Evolutionary conservation across 1,284 basidiomycete species (phyloP).

Genomic region (Malassezia equina): DNA sequence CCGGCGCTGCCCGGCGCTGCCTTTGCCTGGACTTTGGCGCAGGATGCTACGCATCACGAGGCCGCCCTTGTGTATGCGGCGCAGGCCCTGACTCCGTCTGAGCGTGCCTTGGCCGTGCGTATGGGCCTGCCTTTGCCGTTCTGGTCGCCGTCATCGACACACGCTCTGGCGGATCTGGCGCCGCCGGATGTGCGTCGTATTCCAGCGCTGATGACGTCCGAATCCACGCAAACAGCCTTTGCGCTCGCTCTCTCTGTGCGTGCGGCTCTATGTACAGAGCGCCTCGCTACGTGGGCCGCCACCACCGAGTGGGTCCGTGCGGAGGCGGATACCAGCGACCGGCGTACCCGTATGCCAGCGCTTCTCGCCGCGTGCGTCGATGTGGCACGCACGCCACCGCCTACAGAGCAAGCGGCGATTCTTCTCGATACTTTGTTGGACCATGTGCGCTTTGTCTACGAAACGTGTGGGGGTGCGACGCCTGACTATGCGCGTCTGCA

Average conservation of each 20-base stretch:
- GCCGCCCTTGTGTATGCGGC: neutral
- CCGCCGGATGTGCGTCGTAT: conserved; percentile 1
- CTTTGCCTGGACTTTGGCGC: neutral
- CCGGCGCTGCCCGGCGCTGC: neutral
- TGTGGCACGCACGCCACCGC: neutral
- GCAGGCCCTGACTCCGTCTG: neutral
- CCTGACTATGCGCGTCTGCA: conserved; percentile 50
- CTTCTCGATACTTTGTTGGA: neutral
- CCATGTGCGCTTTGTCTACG: neutral
- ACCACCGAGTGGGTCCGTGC: neutral
- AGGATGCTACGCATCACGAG: neutral
- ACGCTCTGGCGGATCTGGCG: neutral
- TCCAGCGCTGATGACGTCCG: neutral
- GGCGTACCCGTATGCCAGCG: neutral
- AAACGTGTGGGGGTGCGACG: neutral
- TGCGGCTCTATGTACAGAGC: neutral
- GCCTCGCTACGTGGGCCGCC: neutral
- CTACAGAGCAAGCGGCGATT: neutral
- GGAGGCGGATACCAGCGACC: neutral
- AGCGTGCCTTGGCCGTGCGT: neutral
- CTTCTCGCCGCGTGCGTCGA: neutral
- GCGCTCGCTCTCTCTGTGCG: neutral
- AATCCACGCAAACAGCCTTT: neutral
- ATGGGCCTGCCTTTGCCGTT: neutral
- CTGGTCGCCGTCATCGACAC: neutral